Percentiles rank a stretch among this genome's conserved stretches.
phyloP scores from a whole-genome alignment of 1,139 yeast genomes.

The Geotrichum reessii region DNA sequence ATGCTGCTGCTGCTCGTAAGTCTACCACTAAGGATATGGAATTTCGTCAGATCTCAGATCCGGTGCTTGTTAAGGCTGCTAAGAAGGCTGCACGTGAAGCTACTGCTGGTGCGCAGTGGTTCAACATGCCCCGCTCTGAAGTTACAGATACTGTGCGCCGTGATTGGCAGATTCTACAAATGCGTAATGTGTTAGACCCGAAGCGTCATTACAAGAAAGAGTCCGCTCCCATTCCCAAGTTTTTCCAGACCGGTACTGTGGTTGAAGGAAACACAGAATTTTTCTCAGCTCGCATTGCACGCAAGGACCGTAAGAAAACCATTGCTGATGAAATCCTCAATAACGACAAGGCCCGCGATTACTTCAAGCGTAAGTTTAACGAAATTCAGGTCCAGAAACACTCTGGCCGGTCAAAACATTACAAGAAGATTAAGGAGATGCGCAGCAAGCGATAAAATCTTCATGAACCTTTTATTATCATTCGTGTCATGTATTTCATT shows the following conservation, averaged over 20 bases:
- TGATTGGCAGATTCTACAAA: constrained; percentile 71
- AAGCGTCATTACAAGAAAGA: constrained; percentile 91
- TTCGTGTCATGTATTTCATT: background rate
- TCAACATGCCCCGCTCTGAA: constrained; percentile 74
- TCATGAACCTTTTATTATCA: background rate
- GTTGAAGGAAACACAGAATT: constrained; percentile 77
- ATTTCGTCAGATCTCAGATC: constrained; percentile 45
- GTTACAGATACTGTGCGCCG: constrained; percentile 67
- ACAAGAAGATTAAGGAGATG: constrained; percentile 58
- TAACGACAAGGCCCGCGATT: constrained; percentile 62
- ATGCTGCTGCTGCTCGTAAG: constrained; percentile 5
- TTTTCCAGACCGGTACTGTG: constrained; percentile 84
- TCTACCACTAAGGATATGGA: constrained; percentile 20
- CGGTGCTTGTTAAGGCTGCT: constrained; percentile 37
- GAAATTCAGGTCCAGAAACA: constrained; percentile 71
- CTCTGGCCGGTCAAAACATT: constrained; percentile 71
- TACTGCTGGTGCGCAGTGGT: constrained; percentile 65
- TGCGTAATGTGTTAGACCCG: constrained; percentile 90
- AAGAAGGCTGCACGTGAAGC: constrained; percentile 29
- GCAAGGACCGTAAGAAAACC: constrained; percentile 68
- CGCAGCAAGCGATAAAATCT: constrained; percentile 46
- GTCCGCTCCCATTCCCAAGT: constrained; percentile 73
- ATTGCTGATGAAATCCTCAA: constrained; percentile 77
- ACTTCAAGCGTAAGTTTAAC: constrained; percentile 76
- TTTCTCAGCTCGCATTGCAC: constrained; percentile 62